A percentile compares a stretch with the other conserved stretches of the same genome.
phyloP scores from a whole-genome alignment of 177 flowering plant genomes.

The Tripterygium wilfordii region DNA sequence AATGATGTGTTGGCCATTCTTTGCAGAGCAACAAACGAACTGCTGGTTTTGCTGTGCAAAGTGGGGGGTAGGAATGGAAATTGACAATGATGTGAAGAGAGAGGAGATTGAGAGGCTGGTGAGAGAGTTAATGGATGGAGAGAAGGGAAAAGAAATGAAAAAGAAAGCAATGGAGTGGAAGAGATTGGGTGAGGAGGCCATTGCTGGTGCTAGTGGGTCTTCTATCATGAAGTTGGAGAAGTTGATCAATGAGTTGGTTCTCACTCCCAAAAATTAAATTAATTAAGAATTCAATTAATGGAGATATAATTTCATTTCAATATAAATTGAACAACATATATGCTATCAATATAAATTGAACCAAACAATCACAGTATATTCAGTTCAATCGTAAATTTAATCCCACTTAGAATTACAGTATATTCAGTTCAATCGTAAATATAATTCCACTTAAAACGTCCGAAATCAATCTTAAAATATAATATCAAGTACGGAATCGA shows the following conservation, averaged over 20 bases:
- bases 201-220: neutral
- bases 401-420: too few species aligned
- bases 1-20: constrained; percentile 49
- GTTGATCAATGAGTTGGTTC: neutral
- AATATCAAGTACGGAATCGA: too few species aligned
- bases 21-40: constrained; percentile 49
- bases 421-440: too few species aligned
- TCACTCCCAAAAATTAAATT: neutral
- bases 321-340: too few species aligned
- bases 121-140: constrained; percentile 7
- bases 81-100: constrained; percentile 19
- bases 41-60: constrained; percentile 26
- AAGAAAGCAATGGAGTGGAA: constrained; percentile 7
- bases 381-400: too few species aligned
- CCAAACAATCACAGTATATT: too few species aligned
- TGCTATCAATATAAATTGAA: too few species aligned
- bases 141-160: neutral
- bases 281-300: too few species aligned
- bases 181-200: neutral
- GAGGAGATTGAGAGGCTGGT: constrained; percentile 4
- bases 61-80: constrained; percentile 49
- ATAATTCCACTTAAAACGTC: too few species aligned
- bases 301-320: too few species aligned
- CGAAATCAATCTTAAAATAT: too few species aligned
- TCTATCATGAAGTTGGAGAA: constrained; percentile 2